These are phyloP conservation scores for Vigna hirtella DNA, from an alignment of 306 rosid species.

Conservation along the genomic window DNA sequence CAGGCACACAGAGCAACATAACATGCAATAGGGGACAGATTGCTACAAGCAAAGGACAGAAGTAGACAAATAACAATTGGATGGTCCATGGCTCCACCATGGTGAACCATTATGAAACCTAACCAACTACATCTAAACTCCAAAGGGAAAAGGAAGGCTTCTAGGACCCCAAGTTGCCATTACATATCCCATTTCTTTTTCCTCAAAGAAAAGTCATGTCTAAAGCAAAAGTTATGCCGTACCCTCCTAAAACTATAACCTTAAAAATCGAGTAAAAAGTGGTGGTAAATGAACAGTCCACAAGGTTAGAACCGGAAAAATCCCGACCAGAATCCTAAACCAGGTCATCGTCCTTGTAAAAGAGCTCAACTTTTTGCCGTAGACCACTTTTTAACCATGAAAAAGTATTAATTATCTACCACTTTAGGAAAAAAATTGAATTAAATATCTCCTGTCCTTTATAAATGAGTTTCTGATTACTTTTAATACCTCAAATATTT, in stretches of 20 bases:
- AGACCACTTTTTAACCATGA: not conserved
- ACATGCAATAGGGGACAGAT: constrained; percentile 40
- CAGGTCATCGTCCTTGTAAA: constrained; percentile 9
- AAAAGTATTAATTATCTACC: constrained; percentile 18
- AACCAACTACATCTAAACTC: constrained; percentile 37
- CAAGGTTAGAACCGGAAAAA: not conserved
- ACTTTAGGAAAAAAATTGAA: constrained; percentile 19
- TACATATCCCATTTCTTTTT: constrained; percentile 6
- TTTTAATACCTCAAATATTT: no score
- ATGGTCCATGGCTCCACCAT: constrained; percentile 48
- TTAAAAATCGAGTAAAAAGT: constrained; percentile 29
- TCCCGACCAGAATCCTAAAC: constrained; percentile 33
- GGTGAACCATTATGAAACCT: constrained; percentile 35
- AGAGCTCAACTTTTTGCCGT: constrained; percentile 26
- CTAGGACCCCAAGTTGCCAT: constrained; percentile 31
- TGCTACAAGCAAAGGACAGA: constrained; percentile 36
- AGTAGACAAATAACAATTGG: constrained; percentile 48
- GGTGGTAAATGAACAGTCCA: constrained; percentile 33
- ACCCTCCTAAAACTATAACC: constrained; percentile 40
- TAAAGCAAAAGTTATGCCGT: constrained; percentile 13
- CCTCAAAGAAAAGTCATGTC: constrained; percentile 11
- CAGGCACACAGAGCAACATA: constrained; percentile 42
- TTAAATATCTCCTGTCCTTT: not conserved
- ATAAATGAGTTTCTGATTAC: no score
- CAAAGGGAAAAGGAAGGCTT: constrained; percentile 35